Base-by-base conservation (phyloP, 2,329 filamentous ascomycete genomes). In the Colletotrichum filicis region DNA sequence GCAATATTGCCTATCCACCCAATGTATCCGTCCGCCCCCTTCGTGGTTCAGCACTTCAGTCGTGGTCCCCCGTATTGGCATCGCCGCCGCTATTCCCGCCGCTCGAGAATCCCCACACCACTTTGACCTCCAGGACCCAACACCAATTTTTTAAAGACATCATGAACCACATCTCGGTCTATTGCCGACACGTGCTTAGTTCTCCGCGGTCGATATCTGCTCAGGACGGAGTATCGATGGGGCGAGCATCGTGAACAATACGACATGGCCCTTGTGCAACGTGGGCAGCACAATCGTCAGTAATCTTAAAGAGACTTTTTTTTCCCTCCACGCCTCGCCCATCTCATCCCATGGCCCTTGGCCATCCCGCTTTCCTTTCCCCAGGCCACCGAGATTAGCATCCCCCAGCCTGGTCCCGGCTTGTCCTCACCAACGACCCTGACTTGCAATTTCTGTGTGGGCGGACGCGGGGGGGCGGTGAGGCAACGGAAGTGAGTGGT, bases 1-100 rank as follows among this genome's bases (percentile, higher is more conserved):
- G 60, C 59, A 70, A 69, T 73, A 73, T 70, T 73, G 70, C 67
- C 42, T 70, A 73, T 70, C 70, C 70, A 73, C 70, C 37, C 11
- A 59, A 28, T 53, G 66, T 64, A 72, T 64, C 69, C 59, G 65
- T 49, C 42, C 32, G 32, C 42, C 42, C 42, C 42, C 42, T n/a
- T 63, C 24, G 37, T 24, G 16, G 9, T 61, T 52, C 42, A 35
- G 32, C 4, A 35, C 32, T 35, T 35, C 32, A 42, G 58, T 42
- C 58, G 24, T 53, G 19, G 24, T 26, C n/a, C 42, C 58, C 46
- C 30, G 30, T 70, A 56, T 72, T 59, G 59, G 59, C 63, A 70
- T 70, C 66, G 66, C 60, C 70, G 70, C 60, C 66, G 66, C 66
- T 73, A 73, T 73, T 73, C 66, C 70, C 66, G 66, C 60, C 59